A percentile compares a stretch with the other conserved stretches of the same genome.
These are phyloP conservation scores for Hordeum marinum DNA, from an alignment of 176 grass and related monocot genomes.

Conservation along the genomic window DNA sequence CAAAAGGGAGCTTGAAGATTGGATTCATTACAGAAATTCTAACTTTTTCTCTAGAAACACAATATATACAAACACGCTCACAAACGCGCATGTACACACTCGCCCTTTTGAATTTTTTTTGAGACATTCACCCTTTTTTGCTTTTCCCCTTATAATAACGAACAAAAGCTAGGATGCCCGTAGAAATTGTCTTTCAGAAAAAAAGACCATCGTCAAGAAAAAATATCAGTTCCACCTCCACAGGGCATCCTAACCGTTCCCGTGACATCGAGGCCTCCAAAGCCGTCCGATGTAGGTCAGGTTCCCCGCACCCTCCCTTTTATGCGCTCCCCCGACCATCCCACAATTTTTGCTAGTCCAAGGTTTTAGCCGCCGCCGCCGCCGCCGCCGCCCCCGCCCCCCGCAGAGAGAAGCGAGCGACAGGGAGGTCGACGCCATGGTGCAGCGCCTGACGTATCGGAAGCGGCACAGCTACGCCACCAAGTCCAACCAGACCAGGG, in stretches of 20 bases:
- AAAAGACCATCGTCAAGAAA: too few relatives aligned
- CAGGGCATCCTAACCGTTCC: neutral
- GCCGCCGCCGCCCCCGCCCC: neutral
- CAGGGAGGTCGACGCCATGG: conserved; percentile 45
- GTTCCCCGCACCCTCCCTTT: conserved; percentile 16
- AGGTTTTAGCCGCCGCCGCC: conserved; percentile 36
- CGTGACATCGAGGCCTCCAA: neutral
- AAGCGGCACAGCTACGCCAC: conserved; percentile 91
- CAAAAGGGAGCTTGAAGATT: too few relatives aligned
- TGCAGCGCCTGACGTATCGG: conserved; percentile 76
- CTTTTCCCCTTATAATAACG: neutral
- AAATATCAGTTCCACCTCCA: neutral
- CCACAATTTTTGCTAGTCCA: neutral
- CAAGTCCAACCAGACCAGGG: conserved; percentile 92
- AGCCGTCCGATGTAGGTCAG: conserved; percentile 47
- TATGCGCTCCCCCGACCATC: conserved; percentile 2
- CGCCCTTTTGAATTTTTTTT: too few relatives aligned
- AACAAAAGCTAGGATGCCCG: neutral
- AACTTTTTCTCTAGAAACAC: too few relatives aligned
- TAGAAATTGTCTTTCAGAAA: neutral
- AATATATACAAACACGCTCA: too few relatives aligned
- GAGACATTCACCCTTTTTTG: too few relatives aligned
- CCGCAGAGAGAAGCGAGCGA: conserved; percentile 16
- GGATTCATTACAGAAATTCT: too few relatives aligned
- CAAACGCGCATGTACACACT: too few relatives aligned